Evolutionary conservation across 495 filamentous ascomycete genomes (phyloP), one percentile per base, ranked within the genome.

Genomic region (Apiosordaria backusii): DNA sequence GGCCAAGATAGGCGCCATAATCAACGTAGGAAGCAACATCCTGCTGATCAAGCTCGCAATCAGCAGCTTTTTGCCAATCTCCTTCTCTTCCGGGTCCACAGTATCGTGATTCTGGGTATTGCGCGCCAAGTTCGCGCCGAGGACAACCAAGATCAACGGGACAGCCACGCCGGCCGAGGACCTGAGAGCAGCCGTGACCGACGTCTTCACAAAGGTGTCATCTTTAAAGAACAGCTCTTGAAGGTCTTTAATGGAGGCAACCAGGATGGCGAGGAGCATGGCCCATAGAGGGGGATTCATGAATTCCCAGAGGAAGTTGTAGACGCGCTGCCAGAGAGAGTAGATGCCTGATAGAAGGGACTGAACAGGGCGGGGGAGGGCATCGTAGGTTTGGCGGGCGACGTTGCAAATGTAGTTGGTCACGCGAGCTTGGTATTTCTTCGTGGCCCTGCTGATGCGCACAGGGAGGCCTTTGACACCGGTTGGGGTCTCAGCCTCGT

Each of bases 261-360:
- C 89, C 63, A 97, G 74, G 63, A 98, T 89, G 19, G 96, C 90
- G 21, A 86, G 78, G 1, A 98, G 82, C 94, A 99, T 98, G 10
- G 95, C 94, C 92, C 93, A 98, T 1, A 99, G 86, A 0, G 95
- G 96, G 5, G 95, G 94, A 77, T 98, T 99, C 95, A 99, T 98
- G 77, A 97, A 95, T 45, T 90, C 89, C 90, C 90, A 93, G 9
- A 90, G 67, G 35, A 92, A 92, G 50, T 75, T 69, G 61, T 85
- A 74, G 71, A 94, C 89, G 15, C 81, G 82, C n/a, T 72, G 50
- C 62, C 80, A 35, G 26, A 77, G 78, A 27, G 69, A 74, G 45
- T 77, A 74, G n/a, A 82, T 65, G 19, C 71, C 77, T 5, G 78
- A 74, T 4, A 93, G 73, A 0, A 70, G 62, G 23, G 77, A 83